These are phyloP conservation scores for Coemansia pectinata DNA, from an alignment of 192 early-diverging fungal genomes.

Conservation along the genomic window DNA sequence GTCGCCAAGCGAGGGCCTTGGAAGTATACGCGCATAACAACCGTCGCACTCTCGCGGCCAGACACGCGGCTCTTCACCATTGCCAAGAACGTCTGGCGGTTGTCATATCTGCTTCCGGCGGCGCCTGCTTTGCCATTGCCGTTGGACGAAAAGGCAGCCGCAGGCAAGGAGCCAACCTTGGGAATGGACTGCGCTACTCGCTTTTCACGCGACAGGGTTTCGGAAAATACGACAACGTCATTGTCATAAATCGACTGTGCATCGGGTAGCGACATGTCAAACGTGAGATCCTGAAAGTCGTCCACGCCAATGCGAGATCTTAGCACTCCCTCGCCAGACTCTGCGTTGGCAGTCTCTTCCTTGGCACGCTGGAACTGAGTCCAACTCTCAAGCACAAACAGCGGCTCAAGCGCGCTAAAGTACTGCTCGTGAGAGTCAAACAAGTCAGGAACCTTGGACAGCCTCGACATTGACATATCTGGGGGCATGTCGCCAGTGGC, in stretches of 20 bases:
- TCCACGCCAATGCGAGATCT: slow-evolving; percentile 65
- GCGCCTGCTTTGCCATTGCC: neutral
- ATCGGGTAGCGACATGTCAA: slow-evolving; percentile 52
- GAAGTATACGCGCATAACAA: slow-evolving; percentile 35
- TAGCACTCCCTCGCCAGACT: slow-evolving; percentile 44
- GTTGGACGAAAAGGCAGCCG: neutral
- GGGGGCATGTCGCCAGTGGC: slow-evolving; percentile 61
- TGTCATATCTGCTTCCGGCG: slow-evolving; percentile 9
- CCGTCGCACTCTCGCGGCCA: slow-evolving; percentile 19
- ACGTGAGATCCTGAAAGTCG: slow-evolving; percentile 72
- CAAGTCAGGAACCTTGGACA: slow-evolving; percentile 57
- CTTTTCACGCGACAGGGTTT: slow-evolving; percentile 27
- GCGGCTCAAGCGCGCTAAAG: slow-evolving; percentile 69
- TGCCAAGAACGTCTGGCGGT: slow-evolving; percentile 36
- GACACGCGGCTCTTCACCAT: slow-evolving; percentile 41
- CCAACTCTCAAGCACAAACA: slow-evolving; percentile 86
- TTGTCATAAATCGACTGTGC: slow-evolving; percentile 52
- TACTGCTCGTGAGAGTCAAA: slow-evolving; percentile 68
- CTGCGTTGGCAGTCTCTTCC: slow-evolving; percentile 56
- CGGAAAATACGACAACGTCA: slow-evolving; percentile 66
- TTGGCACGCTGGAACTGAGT: slow-evolving; percentile 71
- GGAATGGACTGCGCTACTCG: slow-evolving; percentile 20
- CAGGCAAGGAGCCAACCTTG: neutral
- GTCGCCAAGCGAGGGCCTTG: slow-evolving; percentile 14
- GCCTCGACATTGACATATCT: slow-evolving; percentile 15